Percentiles rank a stretch among this genome's conserved stretches.
phyloP scores from a whole-genome alignment of 2,329 filamentous ascomycete genomes.

The Hypoxylon sp. region DNA sequence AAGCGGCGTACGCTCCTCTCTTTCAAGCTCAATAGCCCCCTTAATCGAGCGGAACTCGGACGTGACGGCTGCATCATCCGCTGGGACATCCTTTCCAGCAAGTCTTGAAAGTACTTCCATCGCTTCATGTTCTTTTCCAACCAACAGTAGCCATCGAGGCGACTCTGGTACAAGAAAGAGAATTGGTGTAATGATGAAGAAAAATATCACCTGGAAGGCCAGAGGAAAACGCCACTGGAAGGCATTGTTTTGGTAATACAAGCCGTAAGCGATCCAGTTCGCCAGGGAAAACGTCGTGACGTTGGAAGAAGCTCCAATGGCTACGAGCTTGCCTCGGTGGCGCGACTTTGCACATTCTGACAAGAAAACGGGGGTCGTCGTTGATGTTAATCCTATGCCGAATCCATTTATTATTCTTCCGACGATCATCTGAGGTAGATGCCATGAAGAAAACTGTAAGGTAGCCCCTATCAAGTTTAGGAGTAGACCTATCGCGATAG shows the following conservation, averaged over 20 bases:
- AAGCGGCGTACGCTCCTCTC: constrained; percentile 45
- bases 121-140: constrained; percentile 57
- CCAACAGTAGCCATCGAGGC: constrained; percentile 56
- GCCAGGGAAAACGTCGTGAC: constrained; percentile 53
- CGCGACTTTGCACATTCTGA: constrained; percentile 43
- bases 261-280: constrained; percentile 58
- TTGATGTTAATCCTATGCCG: constrained; percentile 45
- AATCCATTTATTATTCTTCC: constrained; percentile 44
- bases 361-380: constrained; percentile 43
- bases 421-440: constrained; percentile 43
- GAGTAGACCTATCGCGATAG: constrained; percentile 67
- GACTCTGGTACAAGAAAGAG: constrained; percentile 47
- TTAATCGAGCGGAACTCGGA: constrained; percentile 50
- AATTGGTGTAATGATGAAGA: constrained; percentile 46
- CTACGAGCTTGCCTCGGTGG: constrained; percentile 41
- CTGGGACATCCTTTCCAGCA: constrained; percentile 50
- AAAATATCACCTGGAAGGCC: constrained; percentile 51
- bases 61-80: constrained; percentile 42
- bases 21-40: constrained; percentile 48
- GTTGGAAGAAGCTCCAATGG: constrained; percentile 47
- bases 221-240: constrained; percentile 51
- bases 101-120: constrained; percentile 64
- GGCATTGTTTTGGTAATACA: constrained; percentile 45
- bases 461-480: constrained; percentile 70
- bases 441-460: constrained; percentile 56